Percentiles rank a stretch among this genome's conserved stretches.
phyloP scores from a whole-genome alignment of 1,139 yeast genomes.

The Trichomonascaceae sp. region DNA sequence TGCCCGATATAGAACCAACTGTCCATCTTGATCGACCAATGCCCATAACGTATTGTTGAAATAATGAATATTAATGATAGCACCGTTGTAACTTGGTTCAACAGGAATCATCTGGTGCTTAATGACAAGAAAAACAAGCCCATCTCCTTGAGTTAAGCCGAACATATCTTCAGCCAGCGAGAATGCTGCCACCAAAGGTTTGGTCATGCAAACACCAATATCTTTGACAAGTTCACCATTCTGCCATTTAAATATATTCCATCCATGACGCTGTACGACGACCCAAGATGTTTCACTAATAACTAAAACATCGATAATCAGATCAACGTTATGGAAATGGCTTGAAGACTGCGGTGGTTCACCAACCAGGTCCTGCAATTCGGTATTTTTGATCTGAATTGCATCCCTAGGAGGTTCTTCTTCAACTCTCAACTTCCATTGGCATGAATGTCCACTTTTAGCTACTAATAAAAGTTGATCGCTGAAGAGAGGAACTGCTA shows the following conservation, averaged over 20 bases:
- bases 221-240: slow-evolving; percentile 19
- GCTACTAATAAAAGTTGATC: slow-evolving; percentile 17
- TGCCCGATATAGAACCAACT: slow-evolving; percentile 2
- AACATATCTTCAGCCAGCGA: slow-evolving; percentile 9
- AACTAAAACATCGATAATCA: slow-evolving; percentile 16
- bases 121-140: slow-evolving; percentile 20
- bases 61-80: slow-evolving; percentile 3
- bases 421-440: slow-evolving; percentile 8
- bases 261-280: slow-evolving; percentile 20
- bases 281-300: slow-evolving; percentile 21
- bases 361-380: slow-evolving; percentile 4
- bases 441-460: slow-evolving; percentile 16
- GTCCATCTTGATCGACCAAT: slow-evolving; percentile 8
- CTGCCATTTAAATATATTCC: slow-evolving; percentile 23
- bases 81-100: slow-evolving; percentile 19
- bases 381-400: neutral
- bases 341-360: slow-evolving; percentile 8
- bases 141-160: slow-evolving; percentile 22
- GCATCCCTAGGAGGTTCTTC: neutral
- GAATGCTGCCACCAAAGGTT: slow-evolving; percentile 9
- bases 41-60: slow-evolving; percentile 8
- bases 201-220: slow-evolving; percentile 13
- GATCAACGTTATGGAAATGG: slow-evolving; percentile 14
- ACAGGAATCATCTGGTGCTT: slow-evolving; percentile 20
- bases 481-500: slow-evolving; percentile 19